Base-by-base conservation (phyloP, 768 basidiomycete genomes). In the Phallus indusiatus region DNA sequence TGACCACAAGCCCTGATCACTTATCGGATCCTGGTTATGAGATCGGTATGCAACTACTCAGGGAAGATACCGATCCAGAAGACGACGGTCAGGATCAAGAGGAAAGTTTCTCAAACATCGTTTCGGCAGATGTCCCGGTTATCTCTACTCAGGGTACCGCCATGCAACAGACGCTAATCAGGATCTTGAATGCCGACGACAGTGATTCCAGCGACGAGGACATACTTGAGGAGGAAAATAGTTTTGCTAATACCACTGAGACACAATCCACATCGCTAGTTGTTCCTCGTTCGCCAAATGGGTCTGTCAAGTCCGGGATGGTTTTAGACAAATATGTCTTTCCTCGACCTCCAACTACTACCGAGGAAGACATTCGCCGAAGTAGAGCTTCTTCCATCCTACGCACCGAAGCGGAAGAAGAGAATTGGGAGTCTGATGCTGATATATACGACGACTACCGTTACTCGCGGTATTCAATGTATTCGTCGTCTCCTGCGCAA, bases 391-490 rank as follows among this genome's bases (percentile, higher is more conserved):
- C 73, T 0, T 72, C 73, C 2, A 12, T 68, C 68, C 63, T 64
- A 0, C 63, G 66, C 5, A 50, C 62, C 33, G 54, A 64, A 21
- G 65, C 62, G 21, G 54, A 64, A 21, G 65, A 62, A 11, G 63
- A 63, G n/a, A 53, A 47, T 42, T 88, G 86, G 81, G 87, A 88
- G 55, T 81, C 81, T 21, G 82, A 79, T 9, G 77, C 76, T 1
- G 85, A 88, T 63, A 88, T 90, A 54, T 90, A 90, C 62, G 88
- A 90, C 68, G 81, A 88, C 61, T 90, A 90, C 67, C 78, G 85
- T 21, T 88, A 88, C 62, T 86, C 86, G 18, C 73, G 83, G 5
- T 77, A 76, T 55, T 86, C 84, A 0, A 72, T 81, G 57, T 55
- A 60, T 36, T 54, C 47, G 5, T 62, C 63, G 17, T 60, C 53